Base-by-base conservation (phyloP, 305 asterid genomes). In the Fraxinus latifolia region DNA sequence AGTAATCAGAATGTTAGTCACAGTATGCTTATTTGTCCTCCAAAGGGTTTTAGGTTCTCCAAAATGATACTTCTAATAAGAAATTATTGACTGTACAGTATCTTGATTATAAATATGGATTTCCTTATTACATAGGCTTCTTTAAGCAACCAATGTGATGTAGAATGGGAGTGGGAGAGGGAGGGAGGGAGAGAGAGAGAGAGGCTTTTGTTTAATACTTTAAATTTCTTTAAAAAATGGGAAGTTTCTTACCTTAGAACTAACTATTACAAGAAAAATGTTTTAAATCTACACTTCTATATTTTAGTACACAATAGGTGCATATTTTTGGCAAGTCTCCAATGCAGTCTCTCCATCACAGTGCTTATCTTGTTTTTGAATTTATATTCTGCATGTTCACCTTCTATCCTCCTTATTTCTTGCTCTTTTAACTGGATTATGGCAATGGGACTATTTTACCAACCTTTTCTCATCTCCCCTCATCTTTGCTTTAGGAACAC, bases 1-100 rank as follows among this genome's bases (percentile, higher is more conserved):
- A 31, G 80, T 82, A 82, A 89, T 83, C 76, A 79, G 80, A 62
- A 65, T 81, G 71, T 15, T 33, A 14, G 79, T 44, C 62, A 53
- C 62, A 82, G 68, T 76, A n/a, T 55, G 37, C 76, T 60, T 9
- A 21, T 68, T 42, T 83, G 71, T 81, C 67, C 78, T 77, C 21
- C 23, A 82, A 36, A 42, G 75, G 82, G 76, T 79, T 79, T 72
- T 50, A 79, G 76, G 73, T 33, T 36, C 44, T 31, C 58, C 67
- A n/a, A 42, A 79, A 31, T 67, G 42, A 14, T 29, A 31, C 4
- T 68, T 77, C 25, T 44, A 14, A 42, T 31, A 29, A 68, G 17
- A 76, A 25, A 27, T 77, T 8, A 15, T 19, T 6, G 37, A 44
- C 68, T 44, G 36, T 21, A 12, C 15, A 68, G 75, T 68, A 15